A percentile compares a stretch with the other conserved stretches of the same genome.
Evolutionary conservation across 352 stramenopile species (phyloP).

Genomic region (Globisporangium uncinulatum): DNA sequence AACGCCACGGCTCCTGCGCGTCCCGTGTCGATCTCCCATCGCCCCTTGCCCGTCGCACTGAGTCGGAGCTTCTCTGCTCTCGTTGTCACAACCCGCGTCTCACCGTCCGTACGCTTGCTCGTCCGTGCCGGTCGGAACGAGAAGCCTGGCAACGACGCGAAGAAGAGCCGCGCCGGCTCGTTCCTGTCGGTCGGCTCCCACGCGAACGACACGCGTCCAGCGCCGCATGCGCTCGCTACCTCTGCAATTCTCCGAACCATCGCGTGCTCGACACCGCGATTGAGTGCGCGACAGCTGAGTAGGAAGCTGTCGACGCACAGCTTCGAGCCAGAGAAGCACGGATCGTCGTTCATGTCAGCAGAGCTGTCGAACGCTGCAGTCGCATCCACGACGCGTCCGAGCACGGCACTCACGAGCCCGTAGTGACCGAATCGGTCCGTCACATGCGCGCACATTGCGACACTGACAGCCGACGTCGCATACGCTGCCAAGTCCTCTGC

Average conservation of each 20-base stretch:
- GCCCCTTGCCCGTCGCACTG: conserved; percentile 4
- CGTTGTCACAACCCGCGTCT: background rate
- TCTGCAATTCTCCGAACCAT: conserved; percentile 49
- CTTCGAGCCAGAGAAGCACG: background rate
- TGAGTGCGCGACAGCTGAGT: conserved; percentile 65
- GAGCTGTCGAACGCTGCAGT: background rate
- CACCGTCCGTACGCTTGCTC: background rate
- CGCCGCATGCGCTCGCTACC: conserved; percentile 14
- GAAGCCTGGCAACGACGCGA: conserved; percentile 23
- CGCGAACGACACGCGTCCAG: conserved; percentile 21
- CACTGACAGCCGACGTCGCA: conserved; percentile 5
- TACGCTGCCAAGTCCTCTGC: conserved; percentile 24
- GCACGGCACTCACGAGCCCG: conserved; percentile 45
- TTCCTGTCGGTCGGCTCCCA: conserved; percentile 71
- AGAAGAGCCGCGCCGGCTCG: conserved; percentile 49
- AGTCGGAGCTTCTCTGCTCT: conserved; percentile 4
- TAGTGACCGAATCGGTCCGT: conserved; percentile 77
- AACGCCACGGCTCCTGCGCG: conserved; percentile 6
- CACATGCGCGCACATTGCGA: conserved; percentile 46
- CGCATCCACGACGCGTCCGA: conserved; percentile 22
- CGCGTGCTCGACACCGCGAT: conserved; percentile 64
- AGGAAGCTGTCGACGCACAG: conserved; percentile 53
- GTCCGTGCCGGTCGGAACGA: background rate
- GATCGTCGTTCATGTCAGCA: background rate
- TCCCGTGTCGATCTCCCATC: conserved; percentile 3